A percentile compares a stretch with the other conserved stretches of the same genome.
Evolutionary conservation across 1,139 yeast genomes (phyloP).

Genomic region (Petasospora fabianii): DNA sequence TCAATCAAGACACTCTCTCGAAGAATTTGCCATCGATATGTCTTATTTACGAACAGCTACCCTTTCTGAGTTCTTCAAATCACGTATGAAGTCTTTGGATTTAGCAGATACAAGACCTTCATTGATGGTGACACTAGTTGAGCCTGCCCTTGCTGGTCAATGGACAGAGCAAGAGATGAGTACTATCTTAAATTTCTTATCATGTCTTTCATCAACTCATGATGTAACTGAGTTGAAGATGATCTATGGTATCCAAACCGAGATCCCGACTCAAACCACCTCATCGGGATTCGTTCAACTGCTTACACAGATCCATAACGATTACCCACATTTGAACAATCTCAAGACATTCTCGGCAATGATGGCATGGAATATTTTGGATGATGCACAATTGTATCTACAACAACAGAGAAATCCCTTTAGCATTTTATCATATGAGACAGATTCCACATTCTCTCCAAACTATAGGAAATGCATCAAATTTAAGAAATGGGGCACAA

Average conservation of each 20-base stretch:
- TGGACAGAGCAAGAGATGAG: constrained; percentile 9
- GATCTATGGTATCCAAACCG: constrained; percentile 22
- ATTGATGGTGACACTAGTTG: constrained; percentile 5
- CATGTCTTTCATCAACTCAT: neutral
- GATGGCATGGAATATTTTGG: constrained; percentile 23
- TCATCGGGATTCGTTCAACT: constrained; percentile 4
- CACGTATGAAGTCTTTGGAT: neutral
- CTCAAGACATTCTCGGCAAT: constrained; percentile 10
- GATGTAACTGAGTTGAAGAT: constrained; percentile 11
- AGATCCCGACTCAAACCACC: constrained; percentile 12
- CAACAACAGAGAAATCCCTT: constrained; percentile 7
- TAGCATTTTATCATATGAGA: constrained; percentile 14
- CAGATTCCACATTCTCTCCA: constrained; percentile 10
- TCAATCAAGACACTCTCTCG: neutral
- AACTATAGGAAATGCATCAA: constrained; percentile 5
- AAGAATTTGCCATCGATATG: constrained; percentile 4
- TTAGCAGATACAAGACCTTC: neutral
- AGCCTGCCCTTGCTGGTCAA: constrained; percentile 4
- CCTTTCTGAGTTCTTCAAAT: neutral
- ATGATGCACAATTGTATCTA: constrained; percentile 15
- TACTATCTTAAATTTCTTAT: constrained; percentile 4
- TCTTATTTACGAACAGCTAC: constrained; percentile 2
- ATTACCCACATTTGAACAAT: constrained; percentile 1
- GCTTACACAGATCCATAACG: constrained; percentile 1
- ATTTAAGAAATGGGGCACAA: constrained; percentile 1